Percentiles rank a stretch among this genome's conserved stretches.
These are phyloP conservation scores for Opeltia flavorubescens DNA, from an alignment of 495 filamentous ascomycete species.

Conservation along the genomic window DNA sequence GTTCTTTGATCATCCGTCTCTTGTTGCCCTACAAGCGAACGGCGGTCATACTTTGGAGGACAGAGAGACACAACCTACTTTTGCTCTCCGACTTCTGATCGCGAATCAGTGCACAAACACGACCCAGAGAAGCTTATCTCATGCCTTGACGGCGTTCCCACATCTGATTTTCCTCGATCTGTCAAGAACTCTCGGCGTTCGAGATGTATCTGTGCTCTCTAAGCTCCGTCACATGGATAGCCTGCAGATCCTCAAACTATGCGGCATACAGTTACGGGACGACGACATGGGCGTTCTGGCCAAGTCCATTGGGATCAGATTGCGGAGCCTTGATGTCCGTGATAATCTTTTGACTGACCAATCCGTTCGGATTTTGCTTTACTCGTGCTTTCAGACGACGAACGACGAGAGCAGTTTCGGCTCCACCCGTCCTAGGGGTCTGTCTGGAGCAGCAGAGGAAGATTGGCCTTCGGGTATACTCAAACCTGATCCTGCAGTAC, in stretches of 20 bases:
- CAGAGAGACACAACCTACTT: slow-evolving; percentile 13
- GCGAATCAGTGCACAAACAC: slow-evolving; percentile 44
- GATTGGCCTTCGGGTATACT: slow-evolving; percentile 16
- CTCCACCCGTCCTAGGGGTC: neutral
- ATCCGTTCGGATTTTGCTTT: slow-evolving; percentile 36
- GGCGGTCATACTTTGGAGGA: neutral
- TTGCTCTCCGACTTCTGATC: slow-evolving; percentile 37
- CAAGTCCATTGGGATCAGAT: slow-evolving; percentile 33
- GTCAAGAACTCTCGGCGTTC: slow-evolving; percentile 42
- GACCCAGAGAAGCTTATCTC: slow-evolving; percentile 37
- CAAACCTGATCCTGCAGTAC: slow-evolving; percentile 15
- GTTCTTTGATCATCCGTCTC: slow-evolving; percentile 50
- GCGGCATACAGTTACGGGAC: slow-evolving; percentile 42
- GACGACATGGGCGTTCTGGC: slow-evolving; percentile 38
- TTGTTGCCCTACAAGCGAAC: slow-evolving; percentile 31
- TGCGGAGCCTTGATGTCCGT: slow-evolving; percentile 45
- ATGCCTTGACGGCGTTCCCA: slow-evolving; percentile 39
- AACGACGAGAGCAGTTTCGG: neutral
- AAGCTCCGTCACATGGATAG: slow-evolving; percentile 28
- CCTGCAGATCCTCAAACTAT: slow-evolving; percentile 45
- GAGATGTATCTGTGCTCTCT: slow-evolving; percentile 35
- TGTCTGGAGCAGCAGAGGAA: slow-evolving; percentile 10
- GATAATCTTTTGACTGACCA: slow-evolving; percentile 45
- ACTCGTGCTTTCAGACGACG: slow-evolving; percentile 30
- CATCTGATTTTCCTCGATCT: slow-evolving; percentile 45